Base-by-base conservation (phyloP, 2,329 filamentous ascomycete genomes). In the Delphinella strobiligena region DNA sequence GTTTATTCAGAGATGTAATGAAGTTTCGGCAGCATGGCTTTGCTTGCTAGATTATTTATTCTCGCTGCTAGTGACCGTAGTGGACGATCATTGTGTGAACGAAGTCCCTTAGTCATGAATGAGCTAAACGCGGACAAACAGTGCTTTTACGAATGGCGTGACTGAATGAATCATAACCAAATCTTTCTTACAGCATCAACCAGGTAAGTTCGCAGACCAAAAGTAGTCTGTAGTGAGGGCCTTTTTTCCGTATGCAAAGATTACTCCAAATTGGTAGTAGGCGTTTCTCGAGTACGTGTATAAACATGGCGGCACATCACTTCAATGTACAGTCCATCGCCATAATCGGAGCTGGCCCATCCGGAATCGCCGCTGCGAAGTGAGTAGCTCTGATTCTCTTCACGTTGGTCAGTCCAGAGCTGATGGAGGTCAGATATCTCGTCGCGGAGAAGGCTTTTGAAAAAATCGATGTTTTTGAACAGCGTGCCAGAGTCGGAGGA, bases 281-380 rank as follows among this genome's bases (percentile, higher is more conserved):
- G 12, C 7, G 22, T 12, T 27, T 27, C 12, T 27, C 22, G 12
- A 27, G 22, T 27, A 12, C 7, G 22, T 12, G 22, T 27, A 27
- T 7, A 7, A 27, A 27, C 12, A 27, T 27, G 22, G 22, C 37
- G 39, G 14, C 29, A 17, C 12, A 18, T 18, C 60, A 42, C 33
- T 47, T 64, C 31, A 53, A 52, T 38, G 69, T 82, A 36, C 68
- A 68, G 44, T 73, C 61, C 34, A 68, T 94, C 47, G 85, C 83
- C 48, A 69, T 95, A 44, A 76, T 95, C 48, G 88, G 88, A 16
- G 87, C 82, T 8, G 88, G 88, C 0, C 83, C 88, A 0, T 75
- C 74, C 46, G 88, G 89, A 4, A 67, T 94, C 3, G 75, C 80
- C 18, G 77, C 81, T 17, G 85, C 85, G 38, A 91, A 86, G 68